A percentile compares a stretch with the other conserved stretches of the same genome.
These are phyloP conservation scores for Jamesozyma gamospora DNA, from an alignment of 805 yeast genomes.

Conservation along the genomic window DNA sequence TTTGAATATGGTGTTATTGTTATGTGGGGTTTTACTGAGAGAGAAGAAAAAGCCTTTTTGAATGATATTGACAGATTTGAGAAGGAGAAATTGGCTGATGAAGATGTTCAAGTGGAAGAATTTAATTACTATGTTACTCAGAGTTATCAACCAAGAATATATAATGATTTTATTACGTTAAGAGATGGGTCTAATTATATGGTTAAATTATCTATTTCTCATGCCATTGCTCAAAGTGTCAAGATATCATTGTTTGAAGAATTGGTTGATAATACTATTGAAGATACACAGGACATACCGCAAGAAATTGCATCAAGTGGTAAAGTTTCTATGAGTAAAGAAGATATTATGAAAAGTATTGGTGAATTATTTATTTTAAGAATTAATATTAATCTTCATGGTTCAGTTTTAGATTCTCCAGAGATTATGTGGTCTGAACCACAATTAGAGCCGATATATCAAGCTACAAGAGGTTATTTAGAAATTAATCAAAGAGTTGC, in stretches of 20 bases:
- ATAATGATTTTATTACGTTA: constrained; percentile 88
- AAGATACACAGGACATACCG: constrained; percentile 94
- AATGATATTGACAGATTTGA: constrained; percentile 84
- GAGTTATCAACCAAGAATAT: constrained; percentile 89
- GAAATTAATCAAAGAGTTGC: constrained; percentile 93
- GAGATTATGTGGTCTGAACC: constrained; percentile 99
- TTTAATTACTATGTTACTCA: constrained; percentile 90
- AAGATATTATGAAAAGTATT: constrained; percentile 92
- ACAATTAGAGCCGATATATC: constrained; percentile 92
- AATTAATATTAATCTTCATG: constrained; percentile 73
- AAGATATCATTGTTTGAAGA: constrained; percentile 94
- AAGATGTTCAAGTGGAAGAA: constrained; percentile 86
- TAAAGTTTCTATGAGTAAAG: constrained; percentile 87
- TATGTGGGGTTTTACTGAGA: constrained; percentile 85
- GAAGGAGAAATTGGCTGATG: constrained; percentile 74
- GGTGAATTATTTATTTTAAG: constrained; percentile 89
- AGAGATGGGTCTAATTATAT: constrained; percentile 84
- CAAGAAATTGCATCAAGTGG: constrained; percentile 92
- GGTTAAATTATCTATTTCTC: constrained; percentile 87
- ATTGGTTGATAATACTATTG: constrained; percentile 90
- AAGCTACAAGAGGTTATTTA: constrained; percentile 89
- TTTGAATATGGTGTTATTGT: constrained; percentile 97
- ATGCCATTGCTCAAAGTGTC: constrained; percentile 91
- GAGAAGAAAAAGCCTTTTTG: constrained; percentile 75
- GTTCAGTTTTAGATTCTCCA: constrained; percentile 88